Base-by-base conservation (phyloP, 1,139 yeast genomes). In the Candida sanyaensis region DNA sequence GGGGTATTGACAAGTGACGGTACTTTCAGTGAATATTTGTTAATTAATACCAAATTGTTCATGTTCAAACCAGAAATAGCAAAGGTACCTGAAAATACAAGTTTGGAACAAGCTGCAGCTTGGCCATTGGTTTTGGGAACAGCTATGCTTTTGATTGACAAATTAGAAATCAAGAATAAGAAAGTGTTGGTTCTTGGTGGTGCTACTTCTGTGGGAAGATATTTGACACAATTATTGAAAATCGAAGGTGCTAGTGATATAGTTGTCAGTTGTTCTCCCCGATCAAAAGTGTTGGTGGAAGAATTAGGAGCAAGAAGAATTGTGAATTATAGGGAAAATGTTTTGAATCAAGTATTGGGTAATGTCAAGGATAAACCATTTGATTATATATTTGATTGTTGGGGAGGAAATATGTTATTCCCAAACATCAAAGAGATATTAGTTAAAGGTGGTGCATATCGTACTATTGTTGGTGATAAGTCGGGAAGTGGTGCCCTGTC, bases 121-220 rank as follows among this genome's bases (percentile, higher is more conserved):
- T 71, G 83, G 73, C 75, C 84, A 44, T 59, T 77, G 57, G 75
- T 82, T 26, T 75, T 80, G 50, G 84, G 84, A 9, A 72, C 89
- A 1, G 88, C 89, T 0, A 69, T 61, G 53, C 69, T 68, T 37
- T 60, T 80, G 46, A 60, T 81, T 43, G 63, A 64, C 46, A 41
- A 37, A 3, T 40, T 45, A 3, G 44, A 38, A 12, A 30, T 52
- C 11, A 24, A 38, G n/a, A 40, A 43, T 37, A 48, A 48, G 28
- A 66, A 66, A 50, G 77, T 86, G 1, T 68, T 87, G 45, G 71
- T 88, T 38, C 71, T 86, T 50, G 96, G 96, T 38, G 93, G 87
- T 11, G 81, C 88, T 4, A 80, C 93, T 1, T 71, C 84, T 9
- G 86, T 86, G 6, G 95, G 93, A 1, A 64, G 80, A 50, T 77